Percentiles rank a stretch among this genome's conserved stretches.
Conservation (phyloP, 164 flowering plant genomes). For the Santalum album region DNA sequence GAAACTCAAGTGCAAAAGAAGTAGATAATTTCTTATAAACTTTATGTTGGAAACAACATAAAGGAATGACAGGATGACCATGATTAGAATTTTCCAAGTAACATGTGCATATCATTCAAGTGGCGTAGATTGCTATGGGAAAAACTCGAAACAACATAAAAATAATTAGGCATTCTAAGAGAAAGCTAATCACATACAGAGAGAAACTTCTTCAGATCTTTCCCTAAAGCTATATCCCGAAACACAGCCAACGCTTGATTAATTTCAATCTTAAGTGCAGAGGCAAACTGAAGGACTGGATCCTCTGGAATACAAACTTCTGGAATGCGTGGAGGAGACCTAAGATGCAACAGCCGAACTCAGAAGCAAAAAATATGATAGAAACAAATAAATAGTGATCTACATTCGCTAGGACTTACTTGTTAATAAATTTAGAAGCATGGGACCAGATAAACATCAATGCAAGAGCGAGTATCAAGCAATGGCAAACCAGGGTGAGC, state of each 20-base stretch:
- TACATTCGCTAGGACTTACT: conserved; percentile 30
- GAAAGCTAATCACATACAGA: too few relatives aligned
- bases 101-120: too few relatives aligned
- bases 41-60: too few relatives aligned
- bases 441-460: conserved; percentile 73
- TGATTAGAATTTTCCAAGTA: too few relatives aligned
- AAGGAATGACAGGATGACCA: too few relatives aligned
- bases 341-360: conserved; percentile 9
- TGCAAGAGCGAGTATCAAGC: conserved; percentile 51
- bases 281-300: conserved; percentile 30
- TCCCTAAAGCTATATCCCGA: conserved; percentile 48
- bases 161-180: too few relatives aligned
- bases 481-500: conserved; percentile 67
- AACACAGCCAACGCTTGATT: conserved; percentile 29
- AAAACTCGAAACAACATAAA: too few relatives aligned
- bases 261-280: conserved; percentile 31
- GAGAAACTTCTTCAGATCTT: conserved; percentile 55
- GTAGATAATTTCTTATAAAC: too few relatives aligned
- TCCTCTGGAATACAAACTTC: conserved; percentile 51
- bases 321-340: conserved; percentile 67
- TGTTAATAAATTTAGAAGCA: conserved; percentile 60
- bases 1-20: too few relatives aligned
- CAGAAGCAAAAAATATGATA: too few relatives aligned
- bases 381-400: background rate
- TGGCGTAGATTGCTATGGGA: too few relatives aligned